A percentile compares a stretch with the other conserved stretches of the same genome.
Evolutionary conservation across 495 filamentous ascomycete species (phyloP).

Genomic region (Rostrohypoxylon terebratum): DNA sequence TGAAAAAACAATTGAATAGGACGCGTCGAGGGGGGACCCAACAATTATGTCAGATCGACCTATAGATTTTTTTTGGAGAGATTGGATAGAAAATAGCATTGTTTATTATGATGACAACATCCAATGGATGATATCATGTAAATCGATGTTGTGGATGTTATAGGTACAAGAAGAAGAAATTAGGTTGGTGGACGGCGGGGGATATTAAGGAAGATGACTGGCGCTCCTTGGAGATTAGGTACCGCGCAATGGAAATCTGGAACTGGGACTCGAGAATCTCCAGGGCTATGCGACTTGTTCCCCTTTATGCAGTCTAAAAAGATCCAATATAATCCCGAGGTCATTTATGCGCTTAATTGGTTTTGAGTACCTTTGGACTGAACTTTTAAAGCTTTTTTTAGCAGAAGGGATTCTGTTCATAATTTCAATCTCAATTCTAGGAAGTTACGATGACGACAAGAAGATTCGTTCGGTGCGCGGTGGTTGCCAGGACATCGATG

Average conservation of each 20-base stretch:
- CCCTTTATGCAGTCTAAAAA: conserved; percentile 15
- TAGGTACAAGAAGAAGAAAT: neutral
- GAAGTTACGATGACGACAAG: conserved; percentile 11
- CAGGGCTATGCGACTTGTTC: conserved; percentile 1
- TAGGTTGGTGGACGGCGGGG: too few relatives aligned
- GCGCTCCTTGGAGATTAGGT: conserved; percentile 18
- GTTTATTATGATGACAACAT: conserved; percentile 9
- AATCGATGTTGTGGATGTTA: too few relatives aligned
- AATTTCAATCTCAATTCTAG: neutral
- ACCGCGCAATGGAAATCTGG: neutral
- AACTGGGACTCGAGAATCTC: neutral
- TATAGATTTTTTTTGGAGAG: neutral
- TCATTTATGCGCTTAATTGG: neutral
- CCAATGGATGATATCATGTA: conserved; percentile 1
- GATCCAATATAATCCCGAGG: neutral
- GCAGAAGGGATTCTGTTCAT: neutral
- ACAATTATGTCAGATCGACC: neutral
- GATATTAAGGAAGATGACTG: neutral
- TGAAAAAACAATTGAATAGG: neutral
- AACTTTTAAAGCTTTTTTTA: neutral
- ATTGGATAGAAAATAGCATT: neutral
- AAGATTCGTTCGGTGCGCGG: conserved; percentile 19
- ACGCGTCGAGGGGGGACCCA: neutral
- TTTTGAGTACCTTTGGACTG: neutral
- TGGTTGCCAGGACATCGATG: conserved; percentile 22